phyloP scores from a whole-genome alignment of 2,329 filamentous ascomycete genomes.

The Neonectria hederae region DNA sequence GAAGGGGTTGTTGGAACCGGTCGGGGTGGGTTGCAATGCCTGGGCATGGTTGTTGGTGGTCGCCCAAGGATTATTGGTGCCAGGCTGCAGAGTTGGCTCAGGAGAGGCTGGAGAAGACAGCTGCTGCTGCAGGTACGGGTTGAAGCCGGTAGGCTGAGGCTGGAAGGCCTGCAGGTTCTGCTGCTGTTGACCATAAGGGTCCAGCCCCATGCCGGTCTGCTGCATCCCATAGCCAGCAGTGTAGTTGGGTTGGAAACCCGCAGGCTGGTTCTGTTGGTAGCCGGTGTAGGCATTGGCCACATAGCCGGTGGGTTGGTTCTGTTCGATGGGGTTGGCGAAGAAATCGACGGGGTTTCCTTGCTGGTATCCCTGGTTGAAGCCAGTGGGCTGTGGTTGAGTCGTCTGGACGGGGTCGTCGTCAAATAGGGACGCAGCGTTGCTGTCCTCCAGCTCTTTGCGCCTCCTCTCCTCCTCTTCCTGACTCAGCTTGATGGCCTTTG shows the following conservation, averaged over 20 bases:
- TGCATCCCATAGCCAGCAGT: slow-evolving; percentile 70
- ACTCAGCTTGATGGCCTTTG: slow-evolving; percentile 94
- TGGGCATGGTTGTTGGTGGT: slow-evolving; percentile 65
- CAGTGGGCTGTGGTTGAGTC: slow-evolving; percentile 79
- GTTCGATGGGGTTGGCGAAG: slow-evolving; percentile 93
- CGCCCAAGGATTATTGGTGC: slow-evolving; percentile 96
- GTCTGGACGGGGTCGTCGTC: slow-evolving; percentile 75
- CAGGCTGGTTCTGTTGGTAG: slow-evolving; percentile 56
- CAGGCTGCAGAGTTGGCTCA: slow-evolving; percentile 74
- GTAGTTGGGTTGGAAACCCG: slow-evolving; percentile 68
- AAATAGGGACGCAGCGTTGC: slow-evolving; percentile 87
- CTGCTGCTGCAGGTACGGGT: slow-evolving; percentile 59
- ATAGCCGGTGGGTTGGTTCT: slow-evolving; percentile 83
- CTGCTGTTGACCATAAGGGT: slow-evolving; percentile 68
- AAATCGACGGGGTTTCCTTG: slow-evolving; percentile 97
- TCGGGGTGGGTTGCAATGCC: slow-evolving; percentile 81
- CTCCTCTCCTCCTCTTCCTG: slow-evolving; percentile 93
- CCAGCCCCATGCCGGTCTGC: slow-evolving; percentile 74
- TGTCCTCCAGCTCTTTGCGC: slow-evolving; percentile 85
- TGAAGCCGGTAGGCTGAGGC: slow-evolving; percentile 61
- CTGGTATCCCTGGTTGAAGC: slow-evolving; percentile 96
- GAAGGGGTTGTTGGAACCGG: slow-evolving; percentile 98
- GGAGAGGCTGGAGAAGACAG: slow-evolving; percentile 52
- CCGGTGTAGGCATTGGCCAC: slow-evolving; percentile 66
- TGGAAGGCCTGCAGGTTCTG: slow-evolving; percentile 55